Conservation (phyloP, 164 flowering plant species). For the Vitis rotundifolia region DNA sequence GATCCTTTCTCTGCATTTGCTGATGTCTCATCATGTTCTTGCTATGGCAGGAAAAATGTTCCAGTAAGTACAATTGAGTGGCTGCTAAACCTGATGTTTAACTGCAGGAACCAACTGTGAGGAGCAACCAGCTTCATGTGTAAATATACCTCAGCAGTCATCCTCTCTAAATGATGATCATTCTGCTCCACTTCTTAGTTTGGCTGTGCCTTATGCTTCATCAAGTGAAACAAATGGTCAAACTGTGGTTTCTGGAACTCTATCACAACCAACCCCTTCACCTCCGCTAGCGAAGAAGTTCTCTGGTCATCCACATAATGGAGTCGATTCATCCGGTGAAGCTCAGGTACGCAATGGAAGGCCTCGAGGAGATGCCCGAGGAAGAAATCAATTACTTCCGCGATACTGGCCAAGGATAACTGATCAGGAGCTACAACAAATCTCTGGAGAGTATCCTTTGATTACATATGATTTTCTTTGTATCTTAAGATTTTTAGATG, state of each 20-base stretch:
- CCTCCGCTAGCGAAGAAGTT: conserved; percentile 38
- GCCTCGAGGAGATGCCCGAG: conserved; percentile 60
- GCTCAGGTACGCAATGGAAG: conserved; percentile 53
- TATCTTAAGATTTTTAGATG: background rate
- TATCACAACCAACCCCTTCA: conserved; percentile 35
- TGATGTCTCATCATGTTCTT: conserved; percentile 17
- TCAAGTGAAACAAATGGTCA: conserved; percentile 44
- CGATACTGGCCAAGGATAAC: conserved; percentile 83
- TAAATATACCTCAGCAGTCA: conserved; percentile 32
- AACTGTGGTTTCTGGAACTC: conserved; percentile 33
- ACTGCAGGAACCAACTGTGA: conserved; percentile 42
- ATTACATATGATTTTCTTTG: background rate
- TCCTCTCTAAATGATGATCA: conserved; percentile 44
- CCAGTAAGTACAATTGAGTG: conserved; percentile 15
- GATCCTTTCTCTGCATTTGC: conserved; percentile 10
- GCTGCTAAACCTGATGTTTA: conserved; percentile 22
- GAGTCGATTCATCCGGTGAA: conserved; percentile 51
- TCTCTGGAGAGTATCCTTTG: conserved; percentile 83
- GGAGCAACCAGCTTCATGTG: conserved; percentile 35
- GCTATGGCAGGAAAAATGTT: conserved; percentile 6
- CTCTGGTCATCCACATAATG: conserved; percentile 34
- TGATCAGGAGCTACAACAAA: conserved; percentile 76
- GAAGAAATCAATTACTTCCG: conserved; percentile 65
- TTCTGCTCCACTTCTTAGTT: conserved; percentile 37
- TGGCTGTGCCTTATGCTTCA: conserved; percentile 34